Base-by-base conservation (phyloP, 2,329 filamentous ascomycete species). In the Biscogniauxia marginata region DNA sequence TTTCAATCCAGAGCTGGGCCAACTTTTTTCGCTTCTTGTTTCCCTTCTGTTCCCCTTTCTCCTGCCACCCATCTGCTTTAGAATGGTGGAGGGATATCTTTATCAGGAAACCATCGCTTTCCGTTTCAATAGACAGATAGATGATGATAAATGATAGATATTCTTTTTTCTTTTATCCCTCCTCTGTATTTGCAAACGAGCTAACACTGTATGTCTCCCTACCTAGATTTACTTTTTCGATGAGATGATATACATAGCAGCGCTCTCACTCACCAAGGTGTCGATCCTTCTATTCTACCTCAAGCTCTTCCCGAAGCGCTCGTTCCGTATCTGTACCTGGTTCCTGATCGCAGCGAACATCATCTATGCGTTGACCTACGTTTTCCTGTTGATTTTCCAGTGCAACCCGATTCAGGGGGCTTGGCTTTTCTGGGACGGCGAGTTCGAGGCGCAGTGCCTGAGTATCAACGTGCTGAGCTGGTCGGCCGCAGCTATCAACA, bases 251-350 rank as follows among this genome's bases (percentile, higher is more conserved):
- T 73, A 70, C 46, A 64, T 69, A 23, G 60, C 64, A 3, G 59
- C 65, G 13, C 58, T 73, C 4, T 59, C 68, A 46, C 50, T 73
- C 16, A 70, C 68, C 13, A 73, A 73, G 54, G 64, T 73, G 16
- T 73, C 70, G n/a, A 72, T 74, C 39, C 65, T 74, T 8, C 67
- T 70, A 44, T 73, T 74, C 56, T 74, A 74, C 60, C 63, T 72
- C 34, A 67, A 67, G 34, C 63, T 74, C 45, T 73, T 73, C 50
- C 68, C 69, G 45, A 63, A 67, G 43, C 54, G 54, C 16, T 56
- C 56, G 9, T 65, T 72, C 52, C 65, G 67, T 46, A 63, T 61
- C 49, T 53, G 55, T 16, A 56, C 61, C 22, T 72, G 59, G 39
- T 46, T 48, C 16, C 61, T 73, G n/a, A 71, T 73, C 30, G 61